These are phyloP conservation scores for Annona cherimola DNA, from an alignment of 164 flowering plant genomes.

Conservation along the genomic window DNA sequence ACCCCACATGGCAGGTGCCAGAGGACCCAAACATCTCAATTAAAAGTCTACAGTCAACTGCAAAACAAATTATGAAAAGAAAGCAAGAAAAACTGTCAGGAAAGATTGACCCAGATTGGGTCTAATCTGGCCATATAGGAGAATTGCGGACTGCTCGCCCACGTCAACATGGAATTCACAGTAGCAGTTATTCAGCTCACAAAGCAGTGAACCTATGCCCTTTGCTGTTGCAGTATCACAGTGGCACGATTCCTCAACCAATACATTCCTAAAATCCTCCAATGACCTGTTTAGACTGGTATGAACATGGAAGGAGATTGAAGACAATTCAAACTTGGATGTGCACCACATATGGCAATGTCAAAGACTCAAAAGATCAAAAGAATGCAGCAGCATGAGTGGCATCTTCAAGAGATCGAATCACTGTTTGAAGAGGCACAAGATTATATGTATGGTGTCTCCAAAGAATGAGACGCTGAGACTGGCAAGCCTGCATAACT, in stretches of 20 bases:
- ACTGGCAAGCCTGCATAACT: too few species aligned
- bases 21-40: background rate
- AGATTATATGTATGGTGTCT: too few species aligned
- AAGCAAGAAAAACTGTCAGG: background rate
- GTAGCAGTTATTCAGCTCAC: background rate
- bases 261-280: background rate
- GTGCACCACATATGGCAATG: background rate
- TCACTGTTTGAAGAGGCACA: too few species aligned
- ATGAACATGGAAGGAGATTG: background rate
- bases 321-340: too few species aligned
- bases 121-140: background rate
- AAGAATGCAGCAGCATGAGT: too few species aligned
- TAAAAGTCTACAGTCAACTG: background rate
- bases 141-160: background rate
- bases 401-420: too few species aligned
- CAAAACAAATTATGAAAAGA: too few species aligned
- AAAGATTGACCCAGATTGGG: background rate
- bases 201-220: background rate
- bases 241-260: background rate
- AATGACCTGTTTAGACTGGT: too few species aligned
- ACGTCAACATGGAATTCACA: background rate
- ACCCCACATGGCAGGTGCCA: background rate
- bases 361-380: background rate
- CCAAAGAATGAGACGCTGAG: too few species aligned
- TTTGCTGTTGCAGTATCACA: background rate